phyloP scores from a whole-genome alignment of 2,329 filamentous ascomycete species.

The Sporothrix pallida region DNA sequence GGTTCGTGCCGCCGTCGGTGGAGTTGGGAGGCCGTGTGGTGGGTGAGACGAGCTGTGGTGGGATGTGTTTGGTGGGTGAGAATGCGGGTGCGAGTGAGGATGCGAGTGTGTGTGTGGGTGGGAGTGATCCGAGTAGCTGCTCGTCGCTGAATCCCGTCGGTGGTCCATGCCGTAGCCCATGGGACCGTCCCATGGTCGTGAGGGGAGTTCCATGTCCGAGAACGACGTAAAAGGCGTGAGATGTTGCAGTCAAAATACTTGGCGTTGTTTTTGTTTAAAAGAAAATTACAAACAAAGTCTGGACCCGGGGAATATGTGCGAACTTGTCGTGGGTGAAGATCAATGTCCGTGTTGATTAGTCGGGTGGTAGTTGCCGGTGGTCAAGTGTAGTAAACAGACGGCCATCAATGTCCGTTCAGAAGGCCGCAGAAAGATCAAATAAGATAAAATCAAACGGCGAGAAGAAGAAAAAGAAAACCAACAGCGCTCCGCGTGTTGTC shows the following conservation, averaged over 20 bases:
- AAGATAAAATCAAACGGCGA: no score
- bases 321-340: no score
- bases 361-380: neutral
- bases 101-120: neutral
- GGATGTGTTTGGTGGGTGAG: neutral
- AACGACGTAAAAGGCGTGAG: neutral
- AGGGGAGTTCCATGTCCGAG: conserved; percentile 1
- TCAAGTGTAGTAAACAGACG: neutral
- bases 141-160: neutral
- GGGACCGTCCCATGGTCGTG: neutral
- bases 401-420: conserved; percentile 6
- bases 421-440: neutral
- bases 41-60: neutral
- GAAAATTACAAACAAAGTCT: no score
- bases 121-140: neutral
- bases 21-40: neutral
- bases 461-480: neutral
- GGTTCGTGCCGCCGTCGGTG: neutral
- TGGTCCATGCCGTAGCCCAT: conserved; percentile 13
- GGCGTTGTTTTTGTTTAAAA: neutral
- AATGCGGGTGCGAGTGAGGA: neutral
- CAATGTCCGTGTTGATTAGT: neutral
- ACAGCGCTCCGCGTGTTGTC: neutral
- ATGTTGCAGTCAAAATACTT: neutral
- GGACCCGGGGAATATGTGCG: neutral